Base-by-base conservation (phyloP, 1,284 basidiomycete genomes). In the Pseudozyma sp. region DNA sequence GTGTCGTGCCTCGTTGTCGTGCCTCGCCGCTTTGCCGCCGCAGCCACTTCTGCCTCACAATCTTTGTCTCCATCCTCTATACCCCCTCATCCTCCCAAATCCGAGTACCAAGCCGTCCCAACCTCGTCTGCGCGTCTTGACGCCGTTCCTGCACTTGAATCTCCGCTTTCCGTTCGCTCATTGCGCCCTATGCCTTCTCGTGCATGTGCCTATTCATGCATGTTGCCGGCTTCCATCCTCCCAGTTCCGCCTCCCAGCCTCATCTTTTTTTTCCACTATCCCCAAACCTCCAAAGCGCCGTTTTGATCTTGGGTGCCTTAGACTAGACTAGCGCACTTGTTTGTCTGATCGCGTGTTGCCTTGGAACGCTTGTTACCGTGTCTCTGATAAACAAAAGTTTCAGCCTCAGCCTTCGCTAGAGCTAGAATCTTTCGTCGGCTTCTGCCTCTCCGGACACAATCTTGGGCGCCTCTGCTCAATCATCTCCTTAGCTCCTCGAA, bases 101-200 rank as follows among this genome's bases (percentile, higher is more conserved):
- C 45, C 45, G 6, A 5, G 19, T 25, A 47, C 19, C 43, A 19
- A 44, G 19, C 31, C n/a, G 25, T 6, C 42, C n/a, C 21, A n/a
- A 35, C 49, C 45, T 52, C 45, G 25, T 38, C 25, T 59, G 47
- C 57, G 16, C 39, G 50, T 3, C 44, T 43, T 35, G 25, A 59
- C 63, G 48, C 63, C 63, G 57, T 59, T 34, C 56, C 63, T 59
- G 48, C 52, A 14, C 56, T 65, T 65, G 19, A 42, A 50, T 65
- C 56, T 59, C 63, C 63, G 63, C 63, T 47, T 55, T 39, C 47
- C 60, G 25, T 16, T 49, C 55, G 18, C 25, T 25, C n/a, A 52
- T 60, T 60, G 59, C 52, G 59, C 59, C 51, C 45, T 47, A 34
- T 38, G 19, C 25, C 31, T 13, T 1, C 40, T 49, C 39, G 50